Conservation (phyloP, 129 eudicot genomes). For the Lonicera japonica region DNA sequence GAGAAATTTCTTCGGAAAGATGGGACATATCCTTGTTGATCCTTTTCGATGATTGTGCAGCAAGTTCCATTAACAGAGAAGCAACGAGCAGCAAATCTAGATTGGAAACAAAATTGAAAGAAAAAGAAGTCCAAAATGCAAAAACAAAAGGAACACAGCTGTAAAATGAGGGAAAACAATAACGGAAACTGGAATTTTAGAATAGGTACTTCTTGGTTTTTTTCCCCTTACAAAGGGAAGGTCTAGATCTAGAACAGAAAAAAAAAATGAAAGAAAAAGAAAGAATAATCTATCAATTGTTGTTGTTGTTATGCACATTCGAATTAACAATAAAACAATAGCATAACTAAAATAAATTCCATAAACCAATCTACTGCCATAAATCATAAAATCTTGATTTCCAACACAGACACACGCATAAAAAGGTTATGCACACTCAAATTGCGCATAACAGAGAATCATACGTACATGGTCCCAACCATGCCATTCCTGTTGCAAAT, state of each 20-base stretch:
- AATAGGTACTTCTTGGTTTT: too few relatives aligned
- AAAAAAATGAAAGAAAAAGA: too few relatives aligned
- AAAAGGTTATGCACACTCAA: neutral
- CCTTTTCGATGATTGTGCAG: slow-evolving; percentile 81
- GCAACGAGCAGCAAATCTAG: slow-evolving; percentile 80
- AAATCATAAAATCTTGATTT: too few relatives aligned
- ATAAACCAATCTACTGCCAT: too few relatives aligned
- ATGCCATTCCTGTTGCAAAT: slow-evolving; percentile 82
- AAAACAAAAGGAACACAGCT: slow-evolving; percentile 1
- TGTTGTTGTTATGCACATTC: too few relatives aligned
- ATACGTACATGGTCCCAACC: slow-evolving; percentile 89
- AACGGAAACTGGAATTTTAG: too few relatives aligned
- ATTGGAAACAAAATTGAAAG: neutral
- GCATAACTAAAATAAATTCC: too few relatives aligned
- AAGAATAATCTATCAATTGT: too few relatives aligned
- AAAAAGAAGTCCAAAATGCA: neutral
- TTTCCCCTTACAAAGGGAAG: too few relatives aligned
- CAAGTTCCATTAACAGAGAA: slow-evolving; percentile 82
- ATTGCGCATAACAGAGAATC: neutral
- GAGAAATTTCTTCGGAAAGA: slow-evolving; percentile 49
- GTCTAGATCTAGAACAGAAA: too few relatives aligned
- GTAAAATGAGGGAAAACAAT: slow-evolving; percentile 6
- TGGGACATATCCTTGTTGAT: slow-evolving; percentile 44
- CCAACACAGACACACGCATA: neutral
- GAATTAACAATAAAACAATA: too few relatives aligned